Conservation (phyloP, 257 asterid species). For the Gynochthodes officinalis region DNA sequence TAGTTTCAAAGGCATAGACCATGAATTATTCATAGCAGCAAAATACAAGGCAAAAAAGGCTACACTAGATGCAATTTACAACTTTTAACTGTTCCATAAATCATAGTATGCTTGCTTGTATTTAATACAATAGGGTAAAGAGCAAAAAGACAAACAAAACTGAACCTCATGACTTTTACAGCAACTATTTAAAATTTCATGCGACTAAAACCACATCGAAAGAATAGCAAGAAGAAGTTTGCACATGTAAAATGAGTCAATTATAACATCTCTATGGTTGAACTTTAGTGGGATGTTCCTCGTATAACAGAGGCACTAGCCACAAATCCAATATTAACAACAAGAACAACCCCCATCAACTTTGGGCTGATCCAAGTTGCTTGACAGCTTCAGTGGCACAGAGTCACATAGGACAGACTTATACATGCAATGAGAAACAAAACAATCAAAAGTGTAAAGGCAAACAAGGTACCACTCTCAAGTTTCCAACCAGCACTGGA, state of each 20-base stretch:
- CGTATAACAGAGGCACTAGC: neutral
- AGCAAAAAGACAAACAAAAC: neutral
- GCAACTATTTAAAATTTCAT: neutral
- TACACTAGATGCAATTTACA: neutral
- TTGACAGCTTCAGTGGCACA: neutral
- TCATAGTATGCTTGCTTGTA: neutral
- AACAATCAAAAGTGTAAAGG: conserved; percentile 4
- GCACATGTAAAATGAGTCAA: neutral
- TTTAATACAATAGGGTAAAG: neutral
- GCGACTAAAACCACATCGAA: neutral
- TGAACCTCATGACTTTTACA: neutral
- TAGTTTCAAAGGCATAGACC: neutral
- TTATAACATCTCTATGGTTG: neutral
- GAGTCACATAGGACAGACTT: neutral
- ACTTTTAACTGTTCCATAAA: neutral
- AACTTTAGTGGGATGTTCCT: neutral
- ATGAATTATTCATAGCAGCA: neutral
- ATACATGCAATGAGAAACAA: neutral
- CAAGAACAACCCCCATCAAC: neutral
- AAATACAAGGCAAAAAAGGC: neutral
- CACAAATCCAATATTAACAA: neutral
- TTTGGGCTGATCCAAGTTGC: neutral
- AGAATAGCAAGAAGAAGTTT: neutral
- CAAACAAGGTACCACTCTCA: conserved; percentile 70
- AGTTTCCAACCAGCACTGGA: conserved; percentile 92